phyloP scores from a whole-genome alignment of 164 flowering plant species.

The Stephania yunnanensis region DNA sequence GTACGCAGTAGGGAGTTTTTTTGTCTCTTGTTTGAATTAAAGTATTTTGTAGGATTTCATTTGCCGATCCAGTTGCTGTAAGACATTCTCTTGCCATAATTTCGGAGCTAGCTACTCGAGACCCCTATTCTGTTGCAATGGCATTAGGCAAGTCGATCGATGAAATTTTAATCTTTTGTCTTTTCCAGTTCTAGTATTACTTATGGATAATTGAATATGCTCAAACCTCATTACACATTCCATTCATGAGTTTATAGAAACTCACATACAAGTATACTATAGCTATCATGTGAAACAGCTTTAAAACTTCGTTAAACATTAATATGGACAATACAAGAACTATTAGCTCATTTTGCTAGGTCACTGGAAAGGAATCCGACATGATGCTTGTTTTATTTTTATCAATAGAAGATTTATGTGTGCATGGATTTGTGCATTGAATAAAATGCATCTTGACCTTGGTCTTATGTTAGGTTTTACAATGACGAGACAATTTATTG shows the following conservation, averaged over 20 bases:
- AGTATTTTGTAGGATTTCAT: slow-evolving; percentile 56
- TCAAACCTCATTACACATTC: not conserved
- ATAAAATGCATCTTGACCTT: not conserved
- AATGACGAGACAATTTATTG: not conserved
- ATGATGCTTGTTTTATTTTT: not conserved
- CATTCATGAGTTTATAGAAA: not conserved
- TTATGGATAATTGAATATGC: not conserved
- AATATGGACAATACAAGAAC: not conserved
- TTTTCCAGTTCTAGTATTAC: not conserved
- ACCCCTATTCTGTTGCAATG: slow-evolving; percentile 96
- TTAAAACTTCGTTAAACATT: not conserved
- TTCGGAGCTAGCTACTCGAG: slow-evolving; percentile 74
- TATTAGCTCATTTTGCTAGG: not conserved
- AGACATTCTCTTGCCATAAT: slow-evolving; percentile 88
- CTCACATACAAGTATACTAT: not conserved
- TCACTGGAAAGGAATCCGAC: not conserved
- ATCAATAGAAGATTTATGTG: not conserved
- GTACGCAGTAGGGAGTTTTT: not conserved
- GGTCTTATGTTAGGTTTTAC: not conserved
- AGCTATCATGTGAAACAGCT: not conserved
- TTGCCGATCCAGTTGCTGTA: slow-evolving; percentile 97
- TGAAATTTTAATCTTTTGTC: not conserved
- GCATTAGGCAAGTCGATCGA: slow-evolving; percentile 54
- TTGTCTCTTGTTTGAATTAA: not conserved
- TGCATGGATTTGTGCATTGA: not conserved